Evolutionary conservation across 2,329 filamentous ascomycete genomes (phyloP).

Genomic region (Colletotrichum sp.): DNA sequence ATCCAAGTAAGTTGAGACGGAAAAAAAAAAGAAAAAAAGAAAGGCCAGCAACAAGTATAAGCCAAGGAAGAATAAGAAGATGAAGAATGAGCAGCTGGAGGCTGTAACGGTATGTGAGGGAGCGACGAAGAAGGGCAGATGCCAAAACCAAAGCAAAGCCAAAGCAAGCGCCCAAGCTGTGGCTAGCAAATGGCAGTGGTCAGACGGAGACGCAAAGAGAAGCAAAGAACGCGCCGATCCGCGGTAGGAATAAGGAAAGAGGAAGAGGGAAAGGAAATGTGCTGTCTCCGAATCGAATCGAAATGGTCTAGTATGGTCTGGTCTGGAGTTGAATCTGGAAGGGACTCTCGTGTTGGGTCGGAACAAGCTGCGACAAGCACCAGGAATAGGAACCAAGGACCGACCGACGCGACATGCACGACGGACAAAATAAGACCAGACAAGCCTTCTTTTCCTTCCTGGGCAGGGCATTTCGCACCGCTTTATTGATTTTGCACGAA

Average conservation of each 20-base stretch:
- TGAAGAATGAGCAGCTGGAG: background rate
- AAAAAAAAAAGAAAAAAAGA: too few relatives aligned
- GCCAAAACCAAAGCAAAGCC: background rate
- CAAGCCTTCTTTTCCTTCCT: background rate
- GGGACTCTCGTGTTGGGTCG: background rate
- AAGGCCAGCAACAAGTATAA: background rate
- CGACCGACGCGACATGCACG: slow-evolving; percentile 2
- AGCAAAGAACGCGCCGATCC: slow-evolving; percentile 9
- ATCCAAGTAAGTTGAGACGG: background rate
- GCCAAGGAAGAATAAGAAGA: background rate
- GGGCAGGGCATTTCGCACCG: background rate
- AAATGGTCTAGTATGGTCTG: background rate
- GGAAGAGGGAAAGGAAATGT: background rate
- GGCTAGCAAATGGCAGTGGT: background rate
- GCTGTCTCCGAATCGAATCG: background rate
- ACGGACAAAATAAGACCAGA: background rate
- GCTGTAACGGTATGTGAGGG: slow-evolving; percentile 3
- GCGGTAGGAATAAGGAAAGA: background rate
- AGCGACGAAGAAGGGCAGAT: slow-evolving; percentile 8
- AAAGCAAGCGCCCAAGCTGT: background rate
- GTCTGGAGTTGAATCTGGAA: background rate
- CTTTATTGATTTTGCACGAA: background rate
- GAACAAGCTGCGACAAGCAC: background rate
- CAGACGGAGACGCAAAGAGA: background rate
- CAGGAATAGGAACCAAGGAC: background rate